Conservation (phyloP, 1,139 yeast genomes). For the Wickerhamomyces sp. region DNA sequence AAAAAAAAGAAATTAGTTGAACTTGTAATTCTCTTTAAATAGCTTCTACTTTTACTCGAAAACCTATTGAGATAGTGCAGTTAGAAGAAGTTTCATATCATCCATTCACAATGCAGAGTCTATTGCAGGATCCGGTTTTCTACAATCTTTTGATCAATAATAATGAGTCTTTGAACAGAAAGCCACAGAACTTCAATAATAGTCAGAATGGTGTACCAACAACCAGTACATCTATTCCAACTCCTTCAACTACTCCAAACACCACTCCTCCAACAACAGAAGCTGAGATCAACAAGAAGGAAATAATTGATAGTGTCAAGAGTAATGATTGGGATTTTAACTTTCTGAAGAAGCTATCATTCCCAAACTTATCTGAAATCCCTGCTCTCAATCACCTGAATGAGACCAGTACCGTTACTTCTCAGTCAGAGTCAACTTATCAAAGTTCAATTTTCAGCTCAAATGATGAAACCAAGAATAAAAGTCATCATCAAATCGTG, state of each 20-base stretch:
- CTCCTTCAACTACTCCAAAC: not conserved
- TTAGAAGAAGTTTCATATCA: not conserved
- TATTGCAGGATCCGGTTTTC: constrained; percentile 14
- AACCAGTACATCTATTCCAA: too few relatives aligned
- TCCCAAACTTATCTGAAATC: constrained; percentile 4
- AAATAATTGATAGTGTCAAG: not conserved
- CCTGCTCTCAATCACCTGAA: constrained; percentile 2
- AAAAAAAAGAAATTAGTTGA: too few relatives aligned
- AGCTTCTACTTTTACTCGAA: not conserved
- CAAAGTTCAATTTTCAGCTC: constrained; percentile 9
- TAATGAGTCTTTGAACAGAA: constrained; percentile 6
- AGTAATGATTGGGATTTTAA: constrained; percentile 6
- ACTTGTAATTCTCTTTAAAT: not conserved
- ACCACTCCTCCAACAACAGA: not conserved
- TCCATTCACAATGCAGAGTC: constrained; percentile 9
- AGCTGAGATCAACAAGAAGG: not conserved
- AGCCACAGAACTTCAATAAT: not conserved
- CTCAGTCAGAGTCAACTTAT: constrained; percentile 1
- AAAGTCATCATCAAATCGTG: not conserved
- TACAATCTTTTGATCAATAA: constrained; percentile 12
- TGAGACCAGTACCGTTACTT: constrained; percentile 1
- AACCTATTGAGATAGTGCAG: not conserved
- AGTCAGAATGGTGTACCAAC: too few relatives aligned
- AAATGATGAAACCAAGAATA: not conserved
- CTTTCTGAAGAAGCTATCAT: constrained; percentile 8